Evolutionary conservation across 1,284 basidiomycete species (phyloP), one percentile per base, ranked within the genome.

Genomic region (Xerocomus subilludens): DNA sequence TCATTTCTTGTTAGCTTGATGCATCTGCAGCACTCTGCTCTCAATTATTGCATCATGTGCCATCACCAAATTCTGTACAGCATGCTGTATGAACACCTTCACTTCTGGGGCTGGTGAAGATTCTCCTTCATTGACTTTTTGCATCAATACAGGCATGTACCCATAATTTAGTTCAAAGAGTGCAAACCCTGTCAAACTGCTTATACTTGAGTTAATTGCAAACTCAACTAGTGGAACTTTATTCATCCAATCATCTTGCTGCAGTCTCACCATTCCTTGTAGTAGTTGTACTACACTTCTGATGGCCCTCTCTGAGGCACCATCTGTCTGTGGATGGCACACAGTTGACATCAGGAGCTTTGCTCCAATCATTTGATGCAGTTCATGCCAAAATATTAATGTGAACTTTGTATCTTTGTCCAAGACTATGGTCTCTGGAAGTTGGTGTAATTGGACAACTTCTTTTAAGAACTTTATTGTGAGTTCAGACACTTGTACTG

Each of bases 251-350:
- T 63, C 42, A 4, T 3, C 20, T 27, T 63, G 60, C 18, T 63
- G 38, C 3, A n/a, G 60, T 23, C 21, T 5, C 20, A 63, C 25
- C 2, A 33, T 10, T 10, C 7, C 27, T 10, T 21, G 18, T 20
- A 63, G 38, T 47, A 63, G 30, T 27, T 67, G 65, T 32, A 67
- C 38, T 30, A 67, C 38, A 45, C 56, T 67, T 35, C 65, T 5
- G 60, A 81, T 82, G 74, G 75, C 78, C 1, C n/a, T n/a, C 80
- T 71, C 72, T 10, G 38, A 42, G 9, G 38, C 0, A 83, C 86
- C 82, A 74, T 87, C 85, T 4, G 80, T 88, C 71, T 89, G 85
- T 0, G 85, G 87, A 58, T 89, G 87, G 70, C 85, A 88, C 10
- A 85, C 25, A 70, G 72, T 81, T 3, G 80, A 82, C 79, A 83